Percentiles rank a stretch among this genome's conserved stretches.
These are phyloP conservation scores for Paramecium octaurelia DNA, from an alignment of 73 alveolate species.

Conservation along the genomic window DNA sequence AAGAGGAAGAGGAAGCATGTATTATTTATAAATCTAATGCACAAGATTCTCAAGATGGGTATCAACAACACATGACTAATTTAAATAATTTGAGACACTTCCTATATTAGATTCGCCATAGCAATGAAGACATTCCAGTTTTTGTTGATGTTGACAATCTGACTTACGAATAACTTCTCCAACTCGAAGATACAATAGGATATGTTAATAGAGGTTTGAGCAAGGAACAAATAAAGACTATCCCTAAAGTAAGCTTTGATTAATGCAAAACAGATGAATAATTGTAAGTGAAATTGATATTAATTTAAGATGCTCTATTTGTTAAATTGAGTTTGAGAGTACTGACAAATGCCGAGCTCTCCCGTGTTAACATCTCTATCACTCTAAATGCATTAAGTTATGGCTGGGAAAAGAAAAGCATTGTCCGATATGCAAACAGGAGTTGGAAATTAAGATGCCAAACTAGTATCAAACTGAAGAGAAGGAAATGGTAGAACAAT, in stretches of 20 bases:
- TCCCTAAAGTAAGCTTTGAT: background rate
- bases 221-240: background rate
- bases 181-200: constrained; percentile 33
- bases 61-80: constrained; percentile 6
- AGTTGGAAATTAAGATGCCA: background rate
- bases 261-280: background rate
- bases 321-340: constrained; percentile 6
- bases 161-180: constrained; percentile 5
- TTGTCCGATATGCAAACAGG: constrained; percentile 64
- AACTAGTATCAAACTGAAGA: background rate
- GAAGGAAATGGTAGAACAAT: background rate
- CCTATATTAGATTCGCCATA: background rate
- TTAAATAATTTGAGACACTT: constrained; percentile 30
- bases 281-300: background rate
- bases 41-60: background rate
- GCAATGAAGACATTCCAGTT: constrained; percentile 49
- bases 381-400: constrained; percentile 64
- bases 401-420: constrained; percentile 61
- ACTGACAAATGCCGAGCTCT: constrained; percentile 26
- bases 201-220: constrained; percentile 32
- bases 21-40: background rate
- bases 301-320: background rate
- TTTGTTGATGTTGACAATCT: constrained; percentile 28
- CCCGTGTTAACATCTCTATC: constrained; percentile 68
- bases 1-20: constrained; percentile 35